These are phyloP conservation scores for Cydonia oblonga DNA, from an alignment of 331 rosid genomes.

Conservation along the genomic window DNA sequence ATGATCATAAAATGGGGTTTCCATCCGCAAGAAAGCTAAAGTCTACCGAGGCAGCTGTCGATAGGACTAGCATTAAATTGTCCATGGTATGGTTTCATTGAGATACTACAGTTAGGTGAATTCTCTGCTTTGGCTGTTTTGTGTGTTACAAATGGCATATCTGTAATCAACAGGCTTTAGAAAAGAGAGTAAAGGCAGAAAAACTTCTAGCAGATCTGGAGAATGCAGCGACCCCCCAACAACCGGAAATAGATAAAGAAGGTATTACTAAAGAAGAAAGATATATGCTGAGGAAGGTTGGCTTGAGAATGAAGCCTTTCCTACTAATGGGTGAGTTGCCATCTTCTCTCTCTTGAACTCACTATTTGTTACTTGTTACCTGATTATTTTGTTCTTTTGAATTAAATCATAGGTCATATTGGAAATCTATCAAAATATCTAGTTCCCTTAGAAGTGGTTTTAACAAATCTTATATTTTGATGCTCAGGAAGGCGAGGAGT, in stretches of 20 bases:
- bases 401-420: neutral
- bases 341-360: neutral
- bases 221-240: constrained; percentile 34
- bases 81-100: constrained; percentile 47
- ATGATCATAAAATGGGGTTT: constrained; percentile 19
- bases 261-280: constrained; percentile 78
- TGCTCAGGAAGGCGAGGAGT: constrained; percentile 80
- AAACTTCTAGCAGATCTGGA: constrained; percentile 57
- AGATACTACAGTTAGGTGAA: constrained; percentile 18
- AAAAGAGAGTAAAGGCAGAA: constrained; percentile 62
- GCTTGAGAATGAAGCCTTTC: constrained; percentile 84
- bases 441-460: neutral
- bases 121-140: constrained; percentile 6
- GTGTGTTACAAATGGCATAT: constrained; percentile 13
- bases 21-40: constrained; percentile 18
- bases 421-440: neutral
- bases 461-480: constrained; percentile 14
- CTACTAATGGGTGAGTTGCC: constrained; percentile 64
- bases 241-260: constrained; percentile 72
- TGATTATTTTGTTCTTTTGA: neutral
- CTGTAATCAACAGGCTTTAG: constrained; percentile 53
- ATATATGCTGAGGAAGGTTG: constrained; percentile 82
- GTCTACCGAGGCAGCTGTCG: constrained; percentile 31
- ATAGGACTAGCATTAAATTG: constrained; percentile 56
- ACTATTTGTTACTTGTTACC: neutral